A percentile compares a stretch with the other conserved stretches of the same genome.
phyloP scores from a whole-genome alignment of 2,329 filamentous ascomycete genomes.

The Penicillium occitanis region DNA sequence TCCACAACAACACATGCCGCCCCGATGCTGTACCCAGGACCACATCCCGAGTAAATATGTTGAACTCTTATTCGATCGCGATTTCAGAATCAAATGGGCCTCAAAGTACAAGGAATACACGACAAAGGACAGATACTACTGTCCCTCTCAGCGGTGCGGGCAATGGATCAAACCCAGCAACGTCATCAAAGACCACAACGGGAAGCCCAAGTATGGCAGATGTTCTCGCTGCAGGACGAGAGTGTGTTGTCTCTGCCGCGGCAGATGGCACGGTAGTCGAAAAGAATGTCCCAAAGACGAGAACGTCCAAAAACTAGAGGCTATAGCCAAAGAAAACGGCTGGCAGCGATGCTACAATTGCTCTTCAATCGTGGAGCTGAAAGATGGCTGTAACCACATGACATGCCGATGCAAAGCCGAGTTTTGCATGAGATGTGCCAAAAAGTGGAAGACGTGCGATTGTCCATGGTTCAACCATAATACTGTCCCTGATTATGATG shows the following conservation, averaged over 20 bases:
- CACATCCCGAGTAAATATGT: slow-evolving; percentile 75
- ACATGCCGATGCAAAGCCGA: slow-evolving; percentile 79
- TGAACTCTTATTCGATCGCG: slow-evolving; percentile 68
- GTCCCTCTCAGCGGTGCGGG: slow-evolving; percentile 69
- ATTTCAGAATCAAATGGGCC: slow-evolving; percentile 79
- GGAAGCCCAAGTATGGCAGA: slow-evolving; percentile 64
- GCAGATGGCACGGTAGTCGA: slow-evolving; percentile 65
- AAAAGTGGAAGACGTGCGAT: slow-evolving; percentile 78
- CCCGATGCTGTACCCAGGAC: slow-evolving; percentile 72
- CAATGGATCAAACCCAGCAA: slow-evolving; percentile 75
- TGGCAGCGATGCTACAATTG: slow-evolving; percentile 81
- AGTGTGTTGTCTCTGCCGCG: slow-evolving; percentile 72
- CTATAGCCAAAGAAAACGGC: slow-evolving; percentile 67
- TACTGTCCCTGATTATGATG: slow-evolving; percentile 46
- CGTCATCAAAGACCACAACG: slow-evolving; percentile 57
- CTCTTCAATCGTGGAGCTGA: slow-evolving; percentile 72
- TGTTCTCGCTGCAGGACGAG: slow-evolving; percentile 72
- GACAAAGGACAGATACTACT: slow-evolving; percentile 73
- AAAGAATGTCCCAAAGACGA: slow-evolving; percentile 63
- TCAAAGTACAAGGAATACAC: slow-evolving; percentile 75
- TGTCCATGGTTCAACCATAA: slow-evolving; percentile 78
- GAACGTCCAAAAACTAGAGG: slow-evolving; percentile 47
- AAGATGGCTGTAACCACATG: slow-evolving; percentile 86
- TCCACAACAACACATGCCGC: slow-evolving; percentile 75
- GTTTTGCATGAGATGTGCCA: slow-evolving; percentile 83